Base-by-base conservation (phyloP, 768 basidiomycete species). In the Bullera alba region DNA sequence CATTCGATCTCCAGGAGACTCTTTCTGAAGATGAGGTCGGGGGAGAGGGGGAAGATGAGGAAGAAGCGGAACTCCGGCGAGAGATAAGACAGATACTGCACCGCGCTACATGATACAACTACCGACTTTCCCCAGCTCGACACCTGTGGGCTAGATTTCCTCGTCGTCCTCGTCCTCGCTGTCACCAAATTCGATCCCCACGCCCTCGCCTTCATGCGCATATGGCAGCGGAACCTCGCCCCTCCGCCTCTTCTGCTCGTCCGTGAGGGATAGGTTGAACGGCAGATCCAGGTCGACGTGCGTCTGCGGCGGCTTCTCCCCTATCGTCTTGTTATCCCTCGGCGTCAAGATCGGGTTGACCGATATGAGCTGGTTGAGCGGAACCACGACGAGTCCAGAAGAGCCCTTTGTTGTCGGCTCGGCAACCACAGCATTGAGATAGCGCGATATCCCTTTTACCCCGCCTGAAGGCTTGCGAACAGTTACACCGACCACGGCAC, bases 171-270 rank as follows among this genome's bases (percentile, higher is more conserved):
- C 51, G 30, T 65, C 63, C 37, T 65, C 63, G 25, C 62, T 60
- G 14, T 65, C 63, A 25, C 58, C 63, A 53, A 50, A 65, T 6
- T 54, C 54, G 25, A 63, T 17, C n/a, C 54, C 61, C 34, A 47
- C 56, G 1, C 65, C 65, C 35, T 69, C 58, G 81, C 88, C 87
- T 76, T 87, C 82, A 63, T 92, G 90, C 2, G 79, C 86, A 65
- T 95, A 99, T 2, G 93, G 93, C 30, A 96, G 74, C 14, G 88
- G 85, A 2, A 96, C 90, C 51, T 81, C 79, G 1, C 87, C 83
- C 45, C 88, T 79, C 19, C 84, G 83, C 54, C 80, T 78, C 63
- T 84, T 83, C 66, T 96, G 93, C 21, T 85, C 80, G 15, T 80
- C 76, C 7, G 90, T 96, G 47, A 96, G 79, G 46, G 76, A 80